Base-by-base conservation (phyloP, 768 basidiomycete genomes). In the Leccinum longicurvipes region DNA sequence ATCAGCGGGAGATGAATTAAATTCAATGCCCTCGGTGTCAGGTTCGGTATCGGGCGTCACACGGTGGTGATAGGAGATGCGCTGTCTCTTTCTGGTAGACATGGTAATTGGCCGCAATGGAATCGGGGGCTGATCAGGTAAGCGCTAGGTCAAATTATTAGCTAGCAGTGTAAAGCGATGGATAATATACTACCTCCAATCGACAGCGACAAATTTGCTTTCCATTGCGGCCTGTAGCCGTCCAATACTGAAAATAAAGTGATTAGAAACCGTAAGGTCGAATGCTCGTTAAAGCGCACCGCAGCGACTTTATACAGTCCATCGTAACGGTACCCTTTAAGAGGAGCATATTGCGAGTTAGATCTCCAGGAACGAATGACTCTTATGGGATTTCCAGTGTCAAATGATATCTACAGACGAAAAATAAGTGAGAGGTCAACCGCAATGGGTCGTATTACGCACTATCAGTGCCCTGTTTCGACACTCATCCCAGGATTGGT, bases 291-390 rank as follows among this genome's bases (percentile, higher is more conserved):
- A 11, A 27, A 19, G 29, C 15, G 3, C 12, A 73, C 72, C 6
- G 49, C 39, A 4, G 60, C 34, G 3, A 71, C 58, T 32, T 25
- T 70, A 50, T 71, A 71, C 3, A 71, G 41, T 19, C 70, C 70
- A 28, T 73, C 70, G 24, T 73, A 71, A 3, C 70, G 72, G 31
- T 61, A 63, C 9, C 68, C 69, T 2, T 28, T 6, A 2, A 25
- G 12, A 11, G 70, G 70, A 5, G 72, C 64, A 56, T 68, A 72
- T 42, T 54, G 53, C 10, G 72, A 72, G 7, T 6, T 12, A 29
- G 51, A 47, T 8, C 4, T 62, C 17, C 4, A 57, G 8, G 70
- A 67, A 17, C 70, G 62, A 32, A 72, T 29, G 15, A 73, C 64
- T n/a, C 70, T 60, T 8, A 72, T 51, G 1, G 66, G 64, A 0